phyloP scores from a whole-genome alignment of 345 rosid species.

The Populus nigra region DNA sequence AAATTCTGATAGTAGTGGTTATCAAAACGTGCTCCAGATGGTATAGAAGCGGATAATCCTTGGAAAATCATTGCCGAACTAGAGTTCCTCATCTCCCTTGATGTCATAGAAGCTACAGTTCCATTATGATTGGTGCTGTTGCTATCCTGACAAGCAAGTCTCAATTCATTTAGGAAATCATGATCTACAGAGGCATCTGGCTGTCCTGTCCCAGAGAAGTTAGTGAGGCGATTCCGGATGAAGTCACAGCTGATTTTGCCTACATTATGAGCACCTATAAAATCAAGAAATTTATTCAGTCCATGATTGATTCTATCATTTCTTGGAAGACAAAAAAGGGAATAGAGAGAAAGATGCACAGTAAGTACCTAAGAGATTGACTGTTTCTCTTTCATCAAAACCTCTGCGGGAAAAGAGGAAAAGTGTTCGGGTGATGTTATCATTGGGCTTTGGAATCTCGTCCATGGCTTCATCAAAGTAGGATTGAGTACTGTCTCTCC shows the following conservation, averaged over 20 bases:
- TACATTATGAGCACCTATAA: conserved; percentile 43
- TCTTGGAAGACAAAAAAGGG: not conserved
- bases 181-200: conserved; percentile 38
- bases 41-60: conserved; percentile 17
- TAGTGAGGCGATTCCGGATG: conserved; percentile 34
- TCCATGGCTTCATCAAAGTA: conserved; percentile 34
- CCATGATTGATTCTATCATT: not conserved
- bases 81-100: conserved; percentile 5
- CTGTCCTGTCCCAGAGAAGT: conserved; percentile 40
- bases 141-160: conserved; percentile 24
- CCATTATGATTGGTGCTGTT: conserved; percentile 5
- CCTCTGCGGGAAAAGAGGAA: conserved; percentile 37
- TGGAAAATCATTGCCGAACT: conserved; percentile 9
- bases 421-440: conserved; percentile 30
- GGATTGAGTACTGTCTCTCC: conserved; percentile 45
- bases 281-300: not conserved
- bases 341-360: not conserved
- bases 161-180: conserved; percentile 37
- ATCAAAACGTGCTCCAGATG: conserved; percentile 40
- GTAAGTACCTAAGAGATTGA: conserved; percentile 44
- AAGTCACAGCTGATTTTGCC: conserved; percentile 48
- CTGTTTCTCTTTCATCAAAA: conserved; percentile 45
- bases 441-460: conserved; percentile 43
- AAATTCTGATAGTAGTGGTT: conserved; percentile 39
- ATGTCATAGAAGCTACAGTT: conserved; percentile 10